Conservation (phyloP, 805 yeast genomes). For the Teunomyces tritomae region DNA sequence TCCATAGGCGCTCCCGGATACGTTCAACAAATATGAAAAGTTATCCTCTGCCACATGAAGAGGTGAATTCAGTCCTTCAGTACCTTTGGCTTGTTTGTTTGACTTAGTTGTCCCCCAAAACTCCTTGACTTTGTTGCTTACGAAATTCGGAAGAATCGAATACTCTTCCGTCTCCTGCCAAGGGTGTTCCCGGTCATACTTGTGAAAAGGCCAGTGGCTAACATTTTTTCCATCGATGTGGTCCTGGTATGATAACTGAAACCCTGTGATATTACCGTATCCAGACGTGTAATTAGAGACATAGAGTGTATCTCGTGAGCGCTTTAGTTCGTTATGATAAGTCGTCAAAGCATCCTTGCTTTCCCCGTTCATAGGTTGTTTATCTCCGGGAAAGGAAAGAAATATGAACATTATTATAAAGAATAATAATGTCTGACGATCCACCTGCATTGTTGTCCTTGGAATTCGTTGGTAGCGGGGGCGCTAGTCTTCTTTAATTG, state of each 20-base stretch:
- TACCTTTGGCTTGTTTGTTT: constrained; percentile 11
- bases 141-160: constrained; percentile 58
- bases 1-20: constrained; percentile 36
- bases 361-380: constrained; percentile 23
- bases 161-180: constrained; percentile 48
- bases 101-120: constrained; percentile 46
- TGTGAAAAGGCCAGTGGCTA: constrained; percentile 59
- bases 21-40: constrained; percentile 31
- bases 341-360: constrained; percentile 24
- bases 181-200: constrained; percentile 39
- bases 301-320: constrained; percentile 22
- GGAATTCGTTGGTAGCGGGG: neutral
- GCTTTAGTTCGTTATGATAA: constrained; percentile 23
- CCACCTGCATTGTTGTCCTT: constrained; percentile 13
- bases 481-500: neutral
- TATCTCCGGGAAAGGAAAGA: constrained; percentile 29
- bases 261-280: constrained; percentile 74
- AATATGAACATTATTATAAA: constrained; percentile 35
- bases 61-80: constrained; percentile 13
- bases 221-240: constrained; percentile 41
- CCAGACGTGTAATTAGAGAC: constrained; percentile 49
- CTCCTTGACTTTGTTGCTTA: constrained; percentile 45
- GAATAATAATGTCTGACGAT: constrained; percentile 35
- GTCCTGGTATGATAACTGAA: constrained; percentile 63
- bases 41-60: constrained; percentile 10